Conservation (phyloP, 2,329 filamentous ascomycete species). For the Fusarium globosum region DNA sequence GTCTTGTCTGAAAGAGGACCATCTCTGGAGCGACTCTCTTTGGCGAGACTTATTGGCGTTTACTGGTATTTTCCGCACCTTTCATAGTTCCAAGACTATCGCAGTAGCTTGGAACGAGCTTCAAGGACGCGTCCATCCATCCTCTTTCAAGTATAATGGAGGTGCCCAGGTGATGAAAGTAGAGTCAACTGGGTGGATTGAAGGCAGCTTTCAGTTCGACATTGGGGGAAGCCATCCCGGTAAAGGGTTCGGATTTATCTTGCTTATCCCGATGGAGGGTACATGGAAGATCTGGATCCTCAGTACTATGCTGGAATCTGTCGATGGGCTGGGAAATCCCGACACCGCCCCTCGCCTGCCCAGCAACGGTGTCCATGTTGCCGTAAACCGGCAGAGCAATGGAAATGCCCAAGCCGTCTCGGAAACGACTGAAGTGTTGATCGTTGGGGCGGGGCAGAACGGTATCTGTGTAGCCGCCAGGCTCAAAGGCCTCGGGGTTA, state of each 20-base stretch:
- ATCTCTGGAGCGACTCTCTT: not conserved
- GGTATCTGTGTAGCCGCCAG: not conserved
- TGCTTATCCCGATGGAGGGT: not conserved
- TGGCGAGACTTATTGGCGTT: not conserved
- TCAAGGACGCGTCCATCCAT: not conserved
- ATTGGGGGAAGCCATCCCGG: not conserved
- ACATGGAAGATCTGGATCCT: not conserved
- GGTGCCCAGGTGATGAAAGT: not conserved
- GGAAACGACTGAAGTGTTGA: not conserved
- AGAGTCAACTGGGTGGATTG: not conserved
- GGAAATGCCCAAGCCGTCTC: not conserved
- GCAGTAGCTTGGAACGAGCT: not conserved
- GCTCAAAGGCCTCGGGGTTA: not conserved
- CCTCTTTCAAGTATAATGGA: not conserved
- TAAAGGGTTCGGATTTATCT: not conserved
- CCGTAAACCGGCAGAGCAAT: no score
- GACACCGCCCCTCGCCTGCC: not conserved
- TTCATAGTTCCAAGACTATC: not conserved
- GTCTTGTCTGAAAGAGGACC: no score
- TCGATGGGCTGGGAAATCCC: not conserved
- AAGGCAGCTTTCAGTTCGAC: not conserved
- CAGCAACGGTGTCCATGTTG: not conserved
- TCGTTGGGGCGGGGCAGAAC: not conserved
- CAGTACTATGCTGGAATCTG: not conserved
- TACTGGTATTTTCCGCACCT: not conserved